Percentiles rank a stretch among this genome's conserved stretches.
Evolutionary conservation across 257 asterid genomes (phyloP).

Genomic region (Plantago elongata): DNA sequence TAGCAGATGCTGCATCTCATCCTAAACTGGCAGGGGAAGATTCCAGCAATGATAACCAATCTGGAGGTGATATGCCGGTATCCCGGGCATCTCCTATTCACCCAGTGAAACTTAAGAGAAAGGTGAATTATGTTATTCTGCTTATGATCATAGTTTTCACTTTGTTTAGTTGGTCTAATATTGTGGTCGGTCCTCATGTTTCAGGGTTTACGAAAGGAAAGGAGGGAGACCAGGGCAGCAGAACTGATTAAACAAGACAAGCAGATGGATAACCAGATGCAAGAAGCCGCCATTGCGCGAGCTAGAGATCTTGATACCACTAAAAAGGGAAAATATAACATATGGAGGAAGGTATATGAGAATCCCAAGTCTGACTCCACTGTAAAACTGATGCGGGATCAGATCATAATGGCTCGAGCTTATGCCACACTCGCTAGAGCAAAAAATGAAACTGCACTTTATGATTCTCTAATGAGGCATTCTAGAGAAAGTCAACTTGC

Average conservation of each 20-base stretch:
- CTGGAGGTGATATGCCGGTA: conserved; percentile 31
- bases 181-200: conserved; percentile 19
- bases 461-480: conserved; percentile 60
- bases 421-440: conserved; percentile 88
- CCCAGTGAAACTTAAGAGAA: conserved; percentile 75
- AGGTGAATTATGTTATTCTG: conserved; percentile 42
- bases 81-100: conserved; percentile 37
- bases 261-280: conserved; percentile 58
- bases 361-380: conserved; percentile 81
- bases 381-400: conserved; percentile 87
- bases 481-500: conserved; percentile 73
- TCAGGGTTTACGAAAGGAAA: conserved; percentile 65
- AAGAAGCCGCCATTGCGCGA: conserved; percentile 75
- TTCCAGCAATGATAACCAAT: conserved; percentile 25
- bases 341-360: conserved; percentile 93
- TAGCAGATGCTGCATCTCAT: conserved; percentile 32
- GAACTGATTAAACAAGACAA: conserved; percentile 62
- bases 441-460: conserved; percentile 60
- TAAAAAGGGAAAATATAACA: conserved; percentile 63
- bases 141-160: background rate
- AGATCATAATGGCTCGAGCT: conserved; percentile 89
- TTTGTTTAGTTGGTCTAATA: conserved; percentile 7
- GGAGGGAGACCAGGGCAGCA: conserved; percentile 65
- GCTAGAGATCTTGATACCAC: conserved; percentile 78
- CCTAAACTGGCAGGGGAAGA: conserved; percentile 26